phyloP scores from a whole-genome alignment of 495 filamentous ascomycete genomes.

The Monascus purpureus region DNA sequence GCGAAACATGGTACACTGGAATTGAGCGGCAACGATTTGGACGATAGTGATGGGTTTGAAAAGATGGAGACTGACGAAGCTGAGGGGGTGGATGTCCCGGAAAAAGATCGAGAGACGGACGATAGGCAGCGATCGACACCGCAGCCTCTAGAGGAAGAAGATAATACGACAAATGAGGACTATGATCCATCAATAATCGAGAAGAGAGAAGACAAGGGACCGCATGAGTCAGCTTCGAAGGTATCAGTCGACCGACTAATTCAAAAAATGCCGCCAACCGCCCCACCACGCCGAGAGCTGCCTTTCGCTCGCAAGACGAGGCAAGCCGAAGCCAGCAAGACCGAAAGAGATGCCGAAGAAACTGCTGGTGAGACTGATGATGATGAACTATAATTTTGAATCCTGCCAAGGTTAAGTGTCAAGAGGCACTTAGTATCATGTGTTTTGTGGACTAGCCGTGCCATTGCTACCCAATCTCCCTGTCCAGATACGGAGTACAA shows the following conservation, averaged over 20 bases:
- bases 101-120: constrained; percentile 23
- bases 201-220: constrained; percentile 1
- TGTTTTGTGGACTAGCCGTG: not conserved
- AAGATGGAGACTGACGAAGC: constrained; percentile 43
- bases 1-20: constrained; percentile 29
- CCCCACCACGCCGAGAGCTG: constrained; percentile 24
- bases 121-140: constrained; percentile 24
- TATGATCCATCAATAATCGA: not conserved
- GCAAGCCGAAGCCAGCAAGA: not conserved
- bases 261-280: constrained; percentile 9
- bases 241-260: constrained; percentile 2
- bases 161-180: constrained; percentile 28
- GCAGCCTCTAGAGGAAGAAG: constrained; percentile 20
- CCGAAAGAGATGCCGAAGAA: constrained; percentile 12
- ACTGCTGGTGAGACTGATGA: constrained; percentile 37
- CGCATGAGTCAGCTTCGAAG: not conserved
- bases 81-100: constrained; percentile 7
- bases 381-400: constrained; percentile 15
- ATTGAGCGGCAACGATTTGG: constrained; percentile 10
- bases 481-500: too few species aligned
- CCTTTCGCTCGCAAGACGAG: constrained; percentile 18
- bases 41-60: constrained; percentile 38
- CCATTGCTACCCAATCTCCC: too few species aligned
- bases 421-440: not conserved
- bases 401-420: not conserved